Conservation (phyloP, 2,329 filamentous ascomycete genomes). For the Gyromitra esculenta region DNA sequence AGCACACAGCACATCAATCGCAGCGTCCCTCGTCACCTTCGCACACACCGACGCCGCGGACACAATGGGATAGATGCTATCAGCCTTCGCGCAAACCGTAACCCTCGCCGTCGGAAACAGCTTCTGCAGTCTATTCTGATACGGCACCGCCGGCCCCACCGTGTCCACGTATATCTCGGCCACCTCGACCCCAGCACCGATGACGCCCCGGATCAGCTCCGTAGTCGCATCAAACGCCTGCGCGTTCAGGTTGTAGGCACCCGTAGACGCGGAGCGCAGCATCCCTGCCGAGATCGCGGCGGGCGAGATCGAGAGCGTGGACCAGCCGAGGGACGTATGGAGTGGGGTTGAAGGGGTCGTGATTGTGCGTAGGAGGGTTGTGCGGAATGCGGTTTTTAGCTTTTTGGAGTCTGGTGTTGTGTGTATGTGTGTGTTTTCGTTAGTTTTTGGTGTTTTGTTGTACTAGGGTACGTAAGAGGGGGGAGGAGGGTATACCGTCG, state of each 20-base stretch:
- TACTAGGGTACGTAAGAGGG: background rate
- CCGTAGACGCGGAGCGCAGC: conserved; percentile 84
- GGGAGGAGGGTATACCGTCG: conserved; percentile 66
- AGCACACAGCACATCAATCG: conserved; percentile 74
- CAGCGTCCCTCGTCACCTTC: conserved; percentile 93
- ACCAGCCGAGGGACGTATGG: conserved; percentile 85
- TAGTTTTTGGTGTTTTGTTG: too few species aligned
- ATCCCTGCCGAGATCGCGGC: conserved; percentile 90
- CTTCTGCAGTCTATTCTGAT: conserved; percentile 82
- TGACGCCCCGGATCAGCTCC: conserved; percentile 80
- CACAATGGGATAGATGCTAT: conserved; percentile 70
- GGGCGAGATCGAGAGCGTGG: conserved; percentile 75
- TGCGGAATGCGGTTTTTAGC: conserved; percentile 72
- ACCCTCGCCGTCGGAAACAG: conserved; percentile 91
- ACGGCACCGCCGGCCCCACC: conserved; percentile 76
- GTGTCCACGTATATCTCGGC: conserved; percentile 89
- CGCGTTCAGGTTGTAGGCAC: conserved; percentile 92
- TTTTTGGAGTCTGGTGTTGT: conserved; percentile 69
- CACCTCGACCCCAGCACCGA: conserved; percentile 80
- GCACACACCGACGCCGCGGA: conserved; percentile 87
- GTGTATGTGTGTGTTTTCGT: conserved; percentile 58
- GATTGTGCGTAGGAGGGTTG: conserved; percentile 72
- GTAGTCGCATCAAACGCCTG: conserved; percentile 72
- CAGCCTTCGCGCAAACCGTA: conserved; percentile 80
- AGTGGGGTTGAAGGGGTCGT: conserved; percentile 86